Evolutionary conservation across 768 basidiomycete species (phyloP).

Genomic region (Asterophora parasitica): DNA sequence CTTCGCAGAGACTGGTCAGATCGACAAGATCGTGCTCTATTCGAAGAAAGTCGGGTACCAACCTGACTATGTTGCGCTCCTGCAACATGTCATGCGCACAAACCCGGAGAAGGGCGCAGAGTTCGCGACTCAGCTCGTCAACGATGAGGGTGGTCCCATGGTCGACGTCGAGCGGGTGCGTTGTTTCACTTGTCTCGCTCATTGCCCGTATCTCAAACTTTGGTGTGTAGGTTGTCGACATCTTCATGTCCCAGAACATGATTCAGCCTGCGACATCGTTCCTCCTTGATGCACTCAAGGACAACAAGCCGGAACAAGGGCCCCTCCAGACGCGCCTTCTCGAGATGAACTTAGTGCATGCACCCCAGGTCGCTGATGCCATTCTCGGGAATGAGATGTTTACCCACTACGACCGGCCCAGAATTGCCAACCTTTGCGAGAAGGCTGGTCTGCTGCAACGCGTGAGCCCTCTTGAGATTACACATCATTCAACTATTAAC

Average conservation of each 20-base stretch:
- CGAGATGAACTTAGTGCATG: conserved; percentile 97
- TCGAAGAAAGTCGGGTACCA: conserved; percentile 94
- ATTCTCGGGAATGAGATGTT: conserved; percentile 99
- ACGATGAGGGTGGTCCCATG: conserved; percentile 88
- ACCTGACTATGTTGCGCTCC: conserved; percentile 86
- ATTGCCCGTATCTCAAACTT: not conserved
- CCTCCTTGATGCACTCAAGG: conserved; percentile 95
- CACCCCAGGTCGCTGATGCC: conserved; percentile 98
- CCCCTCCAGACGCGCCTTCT: conserved; percentile 93
- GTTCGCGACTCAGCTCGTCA: conserved; percentile 91
- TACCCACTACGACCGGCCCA: conserved; percentile 89
- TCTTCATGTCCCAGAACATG: conserved; percentile 99
- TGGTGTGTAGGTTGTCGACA: conserved; percentile 75
- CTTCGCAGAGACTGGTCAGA: conserved; percentile 98
- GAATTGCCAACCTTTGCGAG: conserved; percentile 97
- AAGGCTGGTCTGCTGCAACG: conserved; percentile 95
- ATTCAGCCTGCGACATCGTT: conserved; percentile 99
- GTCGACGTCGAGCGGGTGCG: conserved; percentile 89
- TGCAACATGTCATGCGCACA: conserved; percentile 95
- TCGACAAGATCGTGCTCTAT: conserved; percentile 96
- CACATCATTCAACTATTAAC: conserved; percentile 1
- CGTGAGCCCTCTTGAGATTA: conserved; percentile 38
- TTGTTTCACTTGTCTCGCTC: conserved; percentile 7
- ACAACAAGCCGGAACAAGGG: conserved; percentile 96
- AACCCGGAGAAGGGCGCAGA: conserved; percentile 98